Evolutionary conservation across 495 filamentous ascomycete species (phyloP).

Genomic region (Hypoxylon fragiforme): DNA sequence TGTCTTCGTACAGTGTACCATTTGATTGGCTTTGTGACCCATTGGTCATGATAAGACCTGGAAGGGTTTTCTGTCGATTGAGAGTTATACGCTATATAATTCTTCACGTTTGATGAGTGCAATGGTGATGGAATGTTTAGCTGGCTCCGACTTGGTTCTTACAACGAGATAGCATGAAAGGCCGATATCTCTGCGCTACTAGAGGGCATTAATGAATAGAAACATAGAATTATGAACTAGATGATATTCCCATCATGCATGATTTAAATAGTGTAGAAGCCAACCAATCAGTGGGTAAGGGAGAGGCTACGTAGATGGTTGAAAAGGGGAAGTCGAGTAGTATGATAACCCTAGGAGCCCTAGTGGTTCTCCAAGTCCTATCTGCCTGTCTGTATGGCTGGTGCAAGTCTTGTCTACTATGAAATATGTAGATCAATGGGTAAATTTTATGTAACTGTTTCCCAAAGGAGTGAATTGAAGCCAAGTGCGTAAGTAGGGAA

Average conservation of each 20-base stretch:
- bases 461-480: too few species aligned
- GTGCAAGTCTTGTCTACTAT: too few species aligned
- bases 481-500: too few species aligned
- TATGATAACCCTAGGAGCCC: background rate
- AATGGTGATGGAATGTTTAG: constrained; percentile 16
- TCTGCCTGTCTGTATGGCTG: background rate
- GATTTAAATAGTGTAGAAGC: background rate
- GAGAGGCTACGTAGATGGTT: background rate
- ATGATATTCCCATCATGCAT: background rate
- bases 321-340: background rate
- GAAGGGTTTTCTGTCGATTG: constrained; percentile 6
- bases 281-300: background rate
- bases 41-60: constrained; percentile 3
- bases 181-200: constrained; percentile 7
- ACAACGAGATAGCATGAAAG: constrained; percentile 10
- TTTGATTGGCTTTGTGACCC: constrained; percentile 11
- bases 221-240: constrained; percentile 16
- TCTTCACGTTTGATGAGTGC: constrained; percentile 29
- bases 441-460: too few species aligned
- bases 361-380: background rate
- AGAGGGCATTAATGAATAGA: constrained; percentile 32
- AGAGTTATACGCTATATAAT: constrained; percentile 16
- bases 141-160: constrained; percentile 21
- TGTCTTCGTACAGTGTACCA: constrained; percentile 2
- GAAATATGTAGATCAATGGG: too few species aligned